These are phyloP conservation scores for Yamadazyma ubonensis DNA, from an alignment of 805 yeast genomes.

Conservation along the genomic window DNA sequence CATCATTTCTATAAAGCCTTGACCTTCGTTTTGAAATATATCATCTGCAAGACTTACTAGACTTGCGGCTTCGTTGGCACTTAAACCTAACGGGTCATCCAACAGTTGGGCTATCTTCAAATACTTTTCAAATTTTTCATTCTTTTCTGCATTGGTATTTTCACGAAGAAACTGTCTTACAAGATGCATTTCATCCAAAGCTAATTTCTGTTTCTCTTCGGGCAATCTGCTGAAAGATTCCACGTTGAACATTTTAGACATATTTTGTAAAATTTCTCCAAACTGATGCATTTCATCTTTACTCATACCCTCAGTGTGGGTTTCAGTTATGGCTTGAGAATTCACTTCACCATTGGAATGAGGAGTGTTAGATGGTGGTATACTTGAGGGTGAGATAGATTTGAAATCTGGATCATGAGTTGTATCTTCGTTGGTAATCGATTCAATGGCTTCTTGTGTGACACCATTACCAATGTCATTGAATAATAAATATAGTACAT, in stretches of 20 bases:
- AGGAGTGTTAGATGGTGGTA: too few relatives aligned
- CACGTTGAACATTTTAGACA: conserved; percentile 5
- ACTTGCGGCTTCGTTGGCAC: neutral
- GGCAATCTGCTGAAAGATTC: conserved; percentile 4
- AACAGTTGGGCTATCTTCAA: conserved; percentile 5
- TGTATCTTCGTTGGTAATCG: neutral
- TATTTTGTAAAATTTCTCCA: conserved; percentile 2
- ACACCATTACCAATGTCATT: conserved; percentile 23
- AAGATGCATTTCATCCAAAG: conserved; percentile 7
- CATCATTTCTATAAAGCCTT: conserved; percentile 73
- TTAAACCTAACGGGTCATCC: conserved; percentile 4
- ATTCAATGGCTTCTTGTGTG: conserved; percentile 22
- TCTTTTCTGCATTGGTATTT: conserved; percentile 1
- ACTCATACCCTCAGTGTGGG: neutral
- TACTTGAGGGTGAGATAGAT: neutral
- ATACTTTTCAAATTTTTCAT: conserved; percentile 5
- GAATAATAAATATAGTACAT: conserved; percentile 34
- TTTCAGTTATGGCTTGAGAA: neutral
- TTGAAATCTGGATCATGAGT: neutral
- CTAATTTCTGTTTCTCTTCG: conserved; percentile 3
- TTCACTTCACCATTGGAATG: too few relatives aligned
- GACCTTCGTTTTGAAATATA: conserved; percentile 73
- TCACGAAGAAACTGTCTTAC: conserved; percentile 4
- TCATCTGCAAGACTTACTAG: conserved; percentile 64
- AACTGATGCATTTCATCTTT: conserved; percentile 10